Conservation (phyloP, 306 rosid species). For the Spatholobus suberectus region DNA sequence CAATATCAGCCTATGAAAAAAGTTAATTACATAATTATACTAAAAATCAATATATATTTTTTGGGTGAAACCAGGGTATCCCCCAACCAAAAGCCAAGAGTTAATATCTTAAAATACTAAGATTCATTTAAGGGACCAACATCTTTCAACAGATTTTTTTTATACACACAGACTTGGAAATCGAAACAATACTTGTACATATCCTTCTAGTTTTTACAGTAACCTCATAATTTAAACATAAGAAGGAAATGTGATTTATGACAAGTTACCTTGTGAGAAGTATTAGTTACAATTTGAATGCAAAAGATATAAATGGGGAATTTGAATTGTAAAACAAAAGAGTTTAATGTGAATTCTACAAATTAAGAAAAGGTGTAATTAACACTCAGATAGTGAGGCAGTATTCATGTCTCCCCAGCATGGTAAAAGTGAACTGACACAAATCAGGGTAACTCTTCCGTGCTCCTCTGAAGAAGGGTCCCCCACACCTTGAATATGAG, state of each 20-base stretch:
- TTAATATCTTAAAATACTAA: no score
- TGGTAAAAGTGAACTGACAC: neutral
- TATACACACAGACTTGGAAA: no score
- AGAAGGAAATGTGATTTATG: neutral
- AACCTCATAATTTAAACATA: neutral
- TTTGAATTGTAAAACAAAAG: neutral
- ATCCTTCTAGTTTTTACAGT: no score
- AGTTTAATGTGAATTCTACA: neutral
- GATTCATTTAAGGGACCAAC: no score
- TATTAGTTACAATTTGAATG: neutral
- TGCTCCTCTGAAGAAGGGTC: neutral
- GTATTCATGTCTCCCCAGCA: neutral
- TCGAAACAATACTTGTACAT: neutral
- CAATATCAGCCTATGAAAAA: neutral
- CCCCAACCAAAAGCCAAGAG: no score
- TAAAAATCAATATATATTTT: neutral
- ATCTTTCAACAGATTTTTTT: no score
- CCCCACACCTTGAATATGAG: neutral
- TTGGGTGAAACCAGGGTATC: no score
- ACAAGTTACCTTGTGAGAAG: neutral
- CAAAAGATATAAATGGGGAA: neutral
- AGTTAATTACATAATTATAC: neutral
- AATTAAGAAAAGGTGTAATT: neutral
- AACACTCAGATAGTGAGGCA: neutral
- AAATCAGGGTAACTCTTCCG: neutral